Evolutionary conservation across 1,284 basidiomycete genomes (phyloP), one percentile per base, ranked within the genome.

Genomic region (Hypsizygus ulmarius): DNA sequence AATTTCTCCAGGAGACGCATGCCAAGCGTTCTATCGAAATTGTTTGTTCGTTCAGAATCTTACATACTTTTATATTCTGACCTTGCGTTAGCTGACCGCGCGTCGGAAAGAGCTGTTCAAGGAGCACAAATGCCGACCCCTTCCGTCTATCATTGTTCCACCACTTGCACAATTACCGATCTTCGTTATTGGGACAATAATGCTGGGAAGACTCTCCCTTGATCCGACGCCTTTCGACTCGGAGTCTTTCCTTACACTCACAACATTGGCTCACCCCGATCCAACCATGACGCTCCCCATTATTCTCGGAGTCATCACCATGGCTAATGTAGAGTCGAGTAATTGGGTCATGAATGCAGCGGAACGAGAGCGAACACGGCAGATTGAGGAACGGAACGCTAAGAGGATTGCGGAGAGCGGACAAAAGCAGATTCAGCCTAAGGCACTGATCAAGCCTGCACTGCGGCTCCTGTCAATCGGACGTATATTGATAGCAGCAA

Each of bases 291-390:
- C 77, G 8, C 64, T 92, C 0, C 90, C 90, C 1, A 79, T 92
- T 44, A 68, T 77, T 1, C 73, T 92, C 12, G 89, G 90, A 4
- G 63, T 91, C 40, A 64, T 88, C 28, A 87, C 86, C 11, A 72
- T 92, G 66, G 81, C 82, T 2, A 91, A 90, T 53, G 83, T 90
- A 8, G 90, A 93, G 59, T 81, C 85, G 12, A 75, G 80, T 28
- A 78, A 75, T 39, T 88, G 84, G 85, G 78, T 87, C 52, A 71
- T 82, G 64, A 78, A 72, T 28, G 72, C 79, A 5, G 73, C 74
- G 8, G 77, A 81, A 47, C 71, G 72, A 35, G 74, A 77, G 58
- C 68, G 71, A 36, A 63, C 68, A 43, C 71, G 69, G 47, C 60
- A 64, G 36, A 66, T 72, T 39, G 75, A 79, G 54, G 73, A 76